Evolutionary conservation across 179 eudicot genomes (phyloP), one percentile per base, ranked within the genome.

Genomic region (Spergularia azorica): DNA sequence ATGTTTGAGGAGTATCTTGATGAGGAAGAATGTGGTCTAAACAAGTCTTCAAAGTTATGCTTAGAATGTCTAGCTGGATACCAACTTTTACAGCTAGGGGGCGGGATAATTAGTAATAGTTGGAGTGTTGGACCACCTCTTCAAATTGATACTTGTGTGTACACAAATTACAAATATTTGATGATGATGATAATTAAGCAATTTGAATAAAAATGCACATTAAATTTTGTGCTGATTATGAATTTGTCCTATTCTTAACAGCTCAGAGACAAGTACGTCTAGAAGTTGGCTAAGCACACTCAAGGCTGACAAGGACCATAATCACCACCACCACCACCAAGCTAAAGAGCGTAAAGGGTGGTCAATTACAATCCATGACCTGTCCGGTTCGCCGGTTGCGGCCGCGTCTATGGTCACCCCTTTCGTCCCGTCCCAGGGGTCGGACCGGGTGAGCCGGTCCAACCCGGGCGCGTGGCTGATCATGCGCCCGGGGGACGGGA

Each of bases 321-420:
- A 73, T 0, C n/a, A n/a, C n/a, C 32, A 26, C 32, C 32, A 26
- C 32, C 32, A 26, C 32, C 36, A 72, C 75, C 81, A 57, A 58
- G 17, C 48, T 0, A 90, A 87, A 20, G 96, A 91, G 84, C 84
- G 99, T 57, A 95, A 95, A 71, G 99, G 99, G 8, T 95, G 99
- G 99, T 90, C 94, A 21, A 79, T 95, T 20, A 95, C 94, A 0
- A 86, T 95, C 85, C 99, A 95, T 73, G 99, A 95, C 77, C 90
- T 95, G 14, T 89, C 94, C 2, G 99, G 99, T 0, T 94, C 99
- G 3, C 97, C 98, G 0, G 95, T 95, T 0, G 99, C 99, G 0
- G 88, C 90, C 0, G 98, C 99, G 1, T 93, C 98, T 5, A 95
- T 95, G 97, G 96, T 91, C 8, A 94, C 99, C 41, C 99, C 99